Evolutionary conservation across 306 rosid genomes (phyloP).

Genomic region (Carpinus fangiana): DNA sequence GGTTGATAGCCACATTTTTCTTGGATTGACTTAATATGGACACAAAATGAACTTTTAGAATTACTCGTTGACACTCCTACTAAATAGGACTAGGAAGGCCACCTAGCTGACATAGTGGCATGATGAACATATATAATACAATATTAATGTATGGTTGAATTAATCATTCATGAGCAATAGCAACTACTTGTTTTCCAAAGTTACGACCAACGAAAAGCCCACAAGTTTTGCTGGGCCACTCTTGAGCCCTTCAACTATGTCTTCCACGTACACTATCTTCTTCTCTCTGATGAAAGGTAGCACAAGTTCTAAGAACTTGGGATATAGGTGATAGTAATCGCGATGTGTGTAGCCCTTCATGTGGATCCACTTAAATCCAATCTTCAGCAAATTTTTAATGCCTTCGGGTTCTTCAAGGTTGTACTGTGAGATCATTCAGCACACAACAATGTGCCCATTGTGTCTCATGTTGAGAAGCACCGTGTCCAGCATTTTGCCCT

Average conservation of each 20-base stretch:
- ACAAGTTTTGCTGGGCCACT: conserved; percentile 24
- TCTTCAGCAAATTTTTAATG: conserved; percentile 1
- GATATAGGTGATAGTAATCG: conserved; percentile 19
- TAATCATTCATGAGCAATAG: neutral
- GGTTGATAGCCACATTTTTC: too few species aligned
- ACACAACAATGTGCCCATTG: conserved; percentile 19
- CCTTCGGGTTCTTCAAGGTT: conserved; percentile 16
- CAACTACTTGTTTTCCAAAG: conserved; percentile 12
- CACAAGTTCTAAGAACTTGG: conserved; percentile 22
- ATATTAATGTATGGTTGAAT: neutral
- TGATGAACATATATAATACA: too few species aligned
- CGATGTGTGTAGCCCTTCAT: conserved; percentile 4
- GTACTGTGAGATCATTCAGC: conserved; percentile 27
- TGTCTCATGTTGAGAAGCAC: conserved; percentile 23
- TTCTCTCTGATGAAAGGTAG: conserved; percentile 13
- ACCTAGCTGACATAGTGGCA: too few species aligned
- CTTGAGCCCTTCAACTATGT: conserved; percentile 25
- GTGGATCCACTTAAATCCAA: conserved; percentile 13
- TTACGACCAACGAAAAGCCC: conserved; percentile 16
- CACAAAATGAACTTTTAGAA: too few species aligned
- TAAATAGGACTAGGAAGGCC: too few species aligned
- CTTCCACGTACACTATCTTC: conserved; percentile 19
- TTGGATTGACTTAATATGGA: too few species aligned
- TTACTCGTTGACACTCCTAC: too few species aligned
- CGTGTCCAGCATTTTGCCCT: conserved; percentile 24